Evolutionary conservation across 345 rosid species (phyloP).

Genomic region (Moringa oleifera): DNA sequence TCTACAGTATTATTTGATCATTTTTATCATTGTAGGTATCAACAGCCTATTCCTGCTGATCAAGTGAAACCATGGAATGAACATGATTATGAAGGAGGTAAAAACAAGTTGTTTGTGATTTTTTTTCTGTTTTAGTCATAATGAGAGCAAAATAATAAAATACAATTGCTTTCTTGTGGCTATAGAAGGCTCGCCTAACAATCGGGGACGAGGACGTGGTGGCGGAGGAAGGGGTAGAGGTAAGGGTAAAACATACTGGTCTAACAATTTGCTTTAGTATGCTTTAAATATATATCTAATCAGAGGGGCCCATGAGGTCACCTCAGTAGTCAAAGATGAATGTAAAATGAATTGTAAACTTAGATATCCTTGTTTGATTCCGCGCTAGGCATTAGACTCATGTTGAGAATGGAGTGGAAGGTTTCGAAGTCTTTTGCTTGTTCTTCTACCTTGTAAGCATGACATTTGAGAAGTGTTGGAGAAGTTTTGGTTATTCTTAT

Average conservation of each 20-base stretch:
- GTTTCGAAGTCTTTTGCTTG: too few species aligned
- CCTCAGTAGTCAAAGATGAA: too few species aligned
- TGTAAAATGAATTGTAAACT: too few species aligned
- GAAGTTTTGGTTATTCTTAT: too few species aligned
- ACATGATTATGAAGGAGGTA: slow-evolving; percentile 29
- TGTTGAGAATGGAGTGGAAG: too few species aligned
- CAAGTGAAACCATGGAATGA: slow-evolving; percentile 30
- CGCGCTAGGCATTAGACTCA: too few species aligned
- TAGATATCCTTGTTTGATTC: too few species aligned
- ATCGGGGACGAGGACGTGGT: slow-evolving; percentile 23
- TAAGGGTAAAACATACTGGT: neutral
- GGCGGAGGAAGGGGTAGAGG: slow-evolving; percentile 34
- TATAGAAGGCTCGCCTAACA: slow-evolving; percentile 16
- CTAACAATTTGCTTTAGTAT: neutral
- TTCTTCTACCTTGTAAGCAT: too few species aligned
- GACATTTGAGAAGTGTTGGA: too few species aligned
- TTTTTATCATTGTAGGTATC: slow-evolving; percentile 20
- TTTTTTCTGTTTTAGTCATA: neutral
- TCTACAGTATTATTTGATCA: neutral
- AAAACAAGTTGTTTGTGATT: neutral
- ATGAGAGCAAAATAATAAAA: too few species aligned
- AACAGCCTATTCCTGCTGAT: slow-evolving; percentile 30
- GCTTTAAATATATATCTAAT: neutral
- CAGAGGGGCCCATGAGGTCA: neutral
- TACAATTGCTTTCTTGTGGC: neutral